A percentile compares a stretch with the other conserved stretches of the same genome.
Evolutionary conservation across 345 rosid species (phyloP).

Genomic region (Gossypium raimondii): DNA sequence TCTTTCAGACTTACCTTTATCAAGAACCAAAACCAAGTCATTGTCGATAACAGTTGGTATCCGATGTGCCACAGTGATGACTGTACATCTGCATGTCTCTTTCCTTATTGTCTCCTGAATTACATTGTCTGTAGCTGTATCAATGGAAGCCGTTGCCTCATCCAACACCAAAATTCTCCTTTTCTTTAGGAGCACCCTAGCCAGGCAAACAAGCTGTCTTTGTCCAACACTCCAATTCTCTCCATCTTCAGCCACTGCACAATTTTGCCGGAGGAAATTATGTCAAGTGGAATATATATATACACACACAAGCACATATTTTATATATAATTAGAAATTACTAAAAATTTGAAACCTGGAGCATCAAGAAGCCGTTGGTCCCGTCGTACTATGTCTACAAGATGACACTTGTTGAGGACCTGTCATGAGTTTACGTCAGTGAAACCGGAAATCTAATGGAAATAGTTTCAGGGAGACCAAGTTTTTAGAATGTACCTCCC

Average conservation of each 20-base stretch:
- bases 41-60: conserved; percentile 80
- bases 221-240: conserved; percentile 93
- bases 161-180: conserved; percentile 67
- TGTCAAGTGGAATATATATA: not conserved
- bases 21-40: conserved; percentile 80
- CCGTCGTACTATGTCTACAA: conserved; percentile 41
- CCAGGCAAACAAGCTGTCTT: conserved; percentile 82
- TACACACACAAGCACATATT: not conserved
- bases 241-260: conserved; percentile 77
- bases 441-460: not conserved
- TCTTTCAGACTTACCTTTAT: conserved; percentile 45
- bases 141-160: conserved; percentile 90
- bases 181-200: conserved; percentile 67
- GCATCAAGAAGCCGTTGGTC: conserved; percentile 54
- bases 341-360: conserved; percentile 28
- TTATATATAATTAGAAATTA: not conserved
- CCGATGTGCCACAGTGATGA: conserved; percentile 83
- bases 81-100: conserved; percentile 69
- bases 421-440: not conserved
- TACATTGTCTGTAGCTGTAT: conserved; percentile 71
- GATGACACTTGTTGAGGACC: conserved; percentile 56
- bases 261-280: conserved; percentile 1
- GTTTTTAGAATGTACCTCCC: conserved; percentile 39
- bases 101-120: conserved; percentile 71
- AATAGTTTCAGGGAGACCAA: not conserved